These are phyloP conservation scores for Polytrichum formosum DNA, from an alignment of 225 moss, liverwort and hornwort species.

Conservation along the genomic window DNA sequence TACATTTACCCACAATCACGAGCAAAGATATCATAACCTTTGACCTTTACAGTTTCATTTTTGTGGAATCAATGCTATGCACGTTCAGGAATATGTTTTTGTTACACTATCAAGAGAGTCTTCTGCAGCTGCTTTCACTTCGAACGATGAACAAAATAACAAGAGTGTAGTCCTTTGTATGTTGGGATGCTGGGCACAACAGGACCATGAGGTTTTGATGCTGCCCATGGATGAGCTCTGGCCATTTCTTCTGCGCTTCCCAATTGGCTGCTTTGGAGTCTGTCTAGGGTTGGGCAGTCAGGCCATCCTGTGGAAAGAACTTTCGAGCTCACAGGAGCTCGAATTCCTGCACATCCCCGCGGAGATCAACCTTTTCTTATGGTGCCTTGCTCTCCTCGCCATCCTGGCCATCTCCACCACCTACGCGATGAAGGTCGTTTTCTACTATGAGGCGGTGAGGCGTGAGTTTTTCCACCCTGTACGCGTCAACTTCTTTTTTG, in stretches of 20 bases:
- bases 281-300: slow-evolving; percentile 53
- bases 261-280: slow-evolving; percentile 41
- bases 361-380: slow-evolving; percentile 40
- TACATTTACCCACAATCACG: not conserved
- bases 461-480: slow-evolving; percentile 60
- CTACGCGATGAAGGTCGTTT: slow-evolving; percentile 30
- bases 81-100: too few relatives aligned
- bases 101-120: too few relatives aligned
- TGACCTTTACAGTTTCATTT: too few relatives aligned
- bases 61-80: too few relatives aligned
- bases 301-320: slow-evolving; percentile 46
- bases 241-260: slow-evolving; percentile 60
- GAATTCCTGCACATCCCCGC: slow-evolving; percentile 36
- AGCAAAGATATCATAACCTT: too few relatives aligned
- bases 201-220: slow-evolving; percentile 41
- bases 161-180: not conserved
- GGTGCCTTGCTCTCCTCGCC: slow-evolving; percentile 46
- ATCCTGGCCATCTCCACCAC: slow-evolving; percentile 32
- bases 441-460: slow-evolving; percentile 47
- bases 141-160: too few relatives aligned
- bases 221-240: slow-evolving; percentile 50
- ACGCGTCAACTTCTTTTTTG: slow-evolving; percentile 64
- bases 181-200: slow-evolving; percentile 1
- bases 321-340: slow-evolving; percentile 27
- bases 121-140: too few relatives aligned